These are phyloP conservation scores for Luffa aegyptiaca DNA, from an alignment of 306 rosid genomes.

Conservation along the genomic window DNA sequence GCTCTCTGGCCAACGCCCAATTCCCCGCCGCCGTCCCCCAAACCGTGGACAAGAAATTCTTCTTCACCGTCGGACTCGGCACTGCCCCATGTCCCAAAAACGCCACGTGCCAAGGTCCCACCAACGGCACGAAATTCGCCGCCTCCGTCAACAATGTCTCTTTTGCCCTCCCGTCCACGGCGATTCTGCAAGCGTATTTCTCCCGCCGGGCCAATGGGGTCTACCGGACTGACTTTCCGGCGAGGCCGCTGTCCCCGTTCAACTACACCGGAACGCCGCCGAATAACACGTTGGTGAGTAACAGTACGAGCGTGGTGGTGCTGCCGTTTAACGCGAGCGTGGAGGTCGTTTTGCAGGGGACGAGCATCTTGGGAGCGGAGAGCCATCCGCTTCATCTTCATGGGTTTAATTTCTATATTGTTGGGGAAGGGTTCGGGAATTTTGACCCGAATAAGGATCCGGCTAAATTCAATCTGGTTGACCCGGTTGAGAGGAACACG, in stretches of 20 bases:
- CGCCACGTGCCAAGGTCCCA: slow-evolving; percentile 81
- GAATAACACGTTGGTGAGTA: slow-evolving; percentile 47
- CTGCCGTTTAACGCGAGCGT: slow-evolving; percentile 57
- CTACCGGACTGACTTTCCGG: slow-evolving; percentile 56
- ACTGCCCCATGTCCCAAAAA: slow-evolving; percentile 58
- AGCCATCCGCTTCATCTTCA: slow-evolving; percentile 91
- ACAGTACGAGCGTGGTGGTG: slow-evolving; percentile 51
- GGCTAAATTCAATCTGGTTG: slow-evolving; percentile 49
- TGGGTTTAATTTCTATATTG: slow-evolving; percentile 60
- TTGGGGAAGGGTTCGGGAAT: slow-evolving; percentile 83
- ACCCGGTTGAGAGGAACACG: slow-evolving; percentile 65
- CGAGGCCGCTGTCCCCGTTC: slow-evolving; percentile 33
- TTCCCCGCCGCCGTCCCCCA: slow-evolving; percentile 63
- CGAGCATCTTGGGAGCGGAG: slow-evolving; percentile 54
- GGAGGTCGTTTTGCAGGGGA: slow-evolving; percentile 67
- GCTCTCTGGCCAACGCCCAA: slow-evolving; percentile 35
- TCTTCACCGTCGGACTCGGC: slow-evolving; percentile 69
- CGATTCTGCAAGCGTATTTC: slow-evolving; percentile 51
- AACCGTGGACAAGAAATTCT: slow-evolving; percentile 40
- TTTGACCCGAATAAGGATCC: slow-evolving; percentile 53
- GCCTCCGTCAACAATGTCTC: slow-evolving; percentile 64
- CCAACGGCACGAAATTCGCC: slow-evolving; percentile 57
- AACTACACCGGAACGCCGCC: slow-evolving; percentile 78
- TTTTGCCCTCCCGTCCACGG: slow-evolving; percentile 56
- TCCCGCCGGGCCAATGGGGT: slow-evolving; percentile 32